Percentiles rank a stretch among this genome's conserved stretches.
Conservation (phyloP, 495 filamentous ascomycete species). For the Aspergillus indologenus region DNA sequence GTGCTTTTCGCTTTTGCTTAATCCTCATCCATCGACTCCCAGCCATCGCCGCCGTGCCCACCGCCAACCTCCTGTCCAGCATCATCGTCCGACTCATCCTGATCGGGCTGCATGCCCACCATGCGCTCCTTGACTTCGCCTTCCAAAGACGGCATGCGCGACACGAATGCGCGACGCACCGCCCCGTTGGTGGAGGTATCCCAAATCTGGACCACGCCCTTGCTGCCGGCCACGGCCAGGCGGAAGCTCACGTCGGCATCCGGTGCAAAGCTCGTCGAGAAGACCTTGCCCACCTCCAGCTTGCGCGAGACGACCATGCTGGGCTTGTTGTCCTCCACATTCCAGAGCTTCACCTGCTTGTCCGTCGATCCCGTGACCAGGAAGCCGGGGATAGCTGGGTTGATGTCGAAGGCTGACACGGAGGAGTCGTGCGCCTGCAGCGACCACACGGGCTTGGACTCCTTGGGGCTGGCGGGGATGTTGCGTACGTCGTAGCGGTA, state of each 20-base stretch:
- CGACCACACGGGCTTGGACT: slow-evolving; percentile 83
- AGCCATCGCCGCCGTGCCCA: slow-evolving; percentile 54
- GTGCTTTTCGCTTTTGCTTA: slow-evolving; percentile 18
- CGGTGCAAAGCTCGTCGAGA: slow-evolving; percentile 83
- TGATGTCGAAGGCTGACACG: slow-evolving; percentile 93
- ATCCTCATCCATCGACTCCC: slow-evolving; percentile 92
- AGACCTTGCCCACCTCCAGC: slow-evolving; percentile 90
- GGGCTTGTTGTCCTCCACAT: slow-evolving; percentile 69
- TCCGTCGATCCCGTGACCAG: slow-evolving; percentile 89
- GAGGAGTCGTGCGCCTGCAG: slow-evolving; percentile 93
- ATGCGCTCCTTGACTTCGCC: slow-evolving; percentile 73
- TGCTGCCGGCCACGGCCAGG: slow-evolving; percentile 89
- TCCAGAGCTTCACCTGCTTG: slow-evolving; percentile 96
- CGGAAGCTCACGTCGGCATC: slow-evolving; percentile 87
- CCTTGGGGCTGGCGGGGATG: slow-evolving; percentile 61
- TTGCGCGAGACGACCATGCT: slow-evolving; percentile 89
- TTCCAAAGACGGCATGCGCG: slow-evolving; percentile 56
- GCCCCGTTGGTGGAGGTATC: slow-evolving; percentile 92
- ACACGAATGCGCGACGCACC: slow-evolving; percentile 83
- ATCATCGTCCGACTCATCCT: slow-evolving; percentile 62
- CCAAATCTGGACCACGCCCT: slow-evolving; percentile 91
- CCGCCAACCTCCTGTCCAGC: slow-evolving; percentile 52
- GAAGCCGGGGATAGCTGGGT: slow-evolving; percentile 83
- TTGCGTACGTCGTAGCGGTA: slow-evolving; percentile 82
- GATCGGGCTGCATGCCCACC: slow-evolving; percentile 64